Percentiles rank a stretch among this genome's conserved stretches.
Evolutionary conservation across 306 rosid genomes (phyloP).

Genomic region (Carpinus fangiana): DNA sequence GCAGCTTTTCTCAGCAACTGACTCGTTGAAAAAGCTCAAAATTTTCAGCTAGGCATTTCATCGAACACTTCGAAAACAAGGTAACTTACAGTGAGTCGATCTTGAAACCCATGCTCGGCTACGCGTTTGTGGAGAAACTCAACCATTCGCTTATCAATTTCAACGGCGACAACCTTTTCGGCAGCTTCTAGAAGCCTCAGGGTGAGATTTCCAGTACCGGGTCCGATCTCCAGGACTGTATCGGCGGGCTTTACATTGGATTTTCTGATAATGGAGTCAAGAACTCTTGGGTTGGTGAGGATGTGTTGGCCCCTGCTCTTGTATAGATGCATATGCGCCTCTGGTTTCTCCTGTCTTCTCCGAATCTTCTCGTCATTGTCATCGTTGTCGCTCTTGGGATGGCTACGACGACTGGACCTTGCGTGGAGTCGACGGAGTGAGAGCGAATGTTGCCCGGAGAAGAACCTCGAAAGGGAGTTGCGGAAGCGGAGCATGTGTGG

Average conservation of each 20-base stretch:
- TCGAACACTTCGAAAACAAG: constrained; percentile 32
- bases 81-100: constrained; percentile 48
- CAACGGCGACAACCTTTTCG: constrained; percentile 58
- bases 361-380: constrained; percentile 16
- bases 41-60: constrained; percentile 35
- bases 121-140: constrained; percentile 64
- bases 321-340: constrained; percentile 41
- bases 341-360: constrained; percentile 18
- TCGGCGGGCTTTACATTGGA: constrained; percentile 68
- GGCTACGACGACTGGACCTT: constrained; percentile 28
- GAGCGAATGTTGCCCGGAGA: constrained; percentile 16
- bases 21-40: neutral
- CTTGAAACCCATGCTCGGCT: constrained; percentile 24
- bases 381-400: constrained; percentile 13
- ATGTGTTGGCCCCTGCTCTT: constrained; percentile 91
- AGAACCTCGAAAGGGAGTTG: constrained; percentile 21
- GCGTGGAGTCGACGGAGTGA: constrained; percentile 33
- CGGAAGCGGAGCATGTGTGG: constrained; percentile 43
- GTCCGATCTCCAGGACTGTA: constrained; percentile 94
- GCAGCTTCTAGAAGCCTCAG: constrained; percentile 77
- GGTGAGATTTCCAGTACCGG: constrained; percentile 95
- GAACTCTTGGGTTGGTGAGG: constrained; percentile 68
- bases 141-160: constrained; percentile 80
- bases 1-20: neutral
- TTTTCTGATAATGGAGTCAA: constrained; percentile 60